Conservation (phyloP, 495 filamentous ascomycete species). For the Beverwykella pulmonaria region DNA sequence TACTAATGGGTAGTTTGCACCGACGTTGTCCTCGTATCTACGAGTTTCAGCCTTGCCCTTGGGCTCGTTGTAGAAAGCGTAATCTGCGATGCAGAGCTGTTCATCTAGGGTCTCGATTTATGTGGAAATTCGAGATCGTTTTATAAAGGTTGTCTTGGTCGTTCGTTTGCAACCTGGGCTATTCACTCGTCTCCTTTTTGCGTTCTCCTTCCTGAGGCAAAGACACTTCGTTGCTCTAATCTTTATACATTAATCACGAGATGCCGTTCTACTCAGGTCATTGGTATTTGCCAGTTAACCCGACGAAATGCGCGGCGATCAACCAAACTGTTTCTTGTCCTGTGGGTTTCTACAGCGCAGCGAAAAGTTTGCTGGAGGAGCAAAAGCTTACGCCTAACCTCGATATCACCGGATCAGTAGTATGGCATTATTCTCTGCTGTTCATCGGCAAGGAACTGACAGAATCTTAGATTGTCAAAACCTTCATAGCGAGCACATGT, state of each 20-base stretch:
- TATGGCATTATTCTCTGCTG: not conserved
- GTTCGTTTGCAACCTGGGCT: not conserved
- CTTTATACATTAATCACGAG: not conserved
- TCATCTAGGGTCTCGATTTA: not conserved
- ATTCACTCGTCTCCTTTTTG: not conserved
- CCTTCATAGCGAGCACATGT: slow-evolving; percentile 6
- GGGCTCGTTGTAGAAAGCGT: not conserved
- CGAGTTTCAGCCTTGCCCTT: not conserved
- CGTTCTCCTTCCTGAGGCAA: not conserved
- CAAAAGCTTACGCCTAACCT: slow-evolving; percentile 11
- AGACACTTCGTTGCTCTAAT: not conserved
- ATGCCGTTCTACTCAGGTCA: not conserved
- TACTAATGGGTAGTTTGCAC: not conserved
- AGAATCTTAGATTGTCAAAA: slow-evolving; percentile 6
- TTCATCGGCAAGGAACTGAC: not conserved
- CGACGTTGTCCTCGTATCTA: not conserved
- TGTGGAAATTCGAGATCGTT: not conserved
- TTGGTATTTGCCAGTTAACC: slow-evolving; percentile 3
- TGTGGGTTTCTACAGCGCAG: not conserved
- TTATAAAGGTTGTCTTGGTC: not conserved
- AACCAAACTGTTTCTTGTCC: not conserved
- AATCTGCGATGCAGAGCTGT: not conserved
- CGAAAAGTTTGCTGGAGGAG: not conserved
- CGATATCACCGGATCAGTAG: slow-evolving; percentile 11
- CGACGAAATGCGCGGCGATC: not conserved